Conservation (phyloP, 129 eudicot genomes). For the Oenanthe sinensis region DNA sequence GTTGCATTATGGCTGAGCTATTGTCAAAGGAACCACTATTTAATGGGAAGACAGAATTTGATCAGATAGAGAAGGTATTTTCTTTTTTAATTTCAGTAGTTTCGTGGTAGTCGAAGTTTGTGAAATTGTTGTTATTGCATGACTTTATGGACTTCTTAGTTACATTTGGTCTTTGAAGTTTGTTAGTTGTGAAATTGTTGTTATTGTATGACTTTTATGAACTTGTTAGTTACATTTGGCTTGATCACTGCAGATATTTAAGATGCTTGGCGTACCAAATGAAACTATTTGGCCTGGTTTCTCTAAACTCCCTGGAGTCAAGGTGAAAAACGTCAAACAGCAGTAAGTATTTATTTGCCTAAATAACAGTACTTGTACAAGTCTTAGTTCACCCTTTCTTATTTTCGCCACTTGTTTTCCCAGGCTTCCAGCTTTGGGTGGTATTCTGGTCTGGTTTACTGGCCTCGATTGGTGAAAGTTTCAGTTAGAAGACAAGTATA, state of each 20-base stretch:
- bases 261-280: slow-evolving; percentile 86
- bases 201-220: too few species aligned
- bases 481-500: slow-evolving; percentile 18
- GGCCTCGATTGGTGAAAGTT: slow-evolving; percentile 72
- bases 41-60: slow-evolving; percentile 90
- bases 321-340: slow-evolving; percentile 87
- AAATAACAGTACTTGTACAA: slow-evolving; percentile 3
- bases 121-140: not conserved
- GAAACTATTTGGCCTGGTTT: slow-evolving; percentile 93
- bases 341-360: slow-evolving; percentile 53
- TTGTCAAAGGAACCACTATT: slow-evolving; percentile 80
- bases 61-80: slow-evolving; percentile 93
- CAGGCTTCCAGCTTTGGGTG: slow-evolving; percentile 99
- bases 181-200: too few species aligned
- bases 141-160: not conserved
- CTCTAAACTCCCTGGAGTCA: slow-evolving; percentile 75
- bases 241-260: slow-evolving; percentile 48
- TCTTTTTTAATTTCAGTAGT: not conserved
- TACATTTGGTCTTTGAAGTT: too few species aligned
- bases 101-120: not conserved
- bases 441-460: slow-evolving; percentile 90
- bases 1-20: slow-evolving; percentile 95
- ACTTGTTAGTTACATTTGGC: slow-evolving; percentile 4
- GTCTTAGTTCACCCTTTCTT: slow-evolving; percentile 32
- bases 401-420: slow-evolving; percentile 53